These are phyloP conservation scores for Blumeria graminis DNA, from an alignment of 2,329 filamentous ascomycete genomes.

Conservation along the genomic window DNA sequence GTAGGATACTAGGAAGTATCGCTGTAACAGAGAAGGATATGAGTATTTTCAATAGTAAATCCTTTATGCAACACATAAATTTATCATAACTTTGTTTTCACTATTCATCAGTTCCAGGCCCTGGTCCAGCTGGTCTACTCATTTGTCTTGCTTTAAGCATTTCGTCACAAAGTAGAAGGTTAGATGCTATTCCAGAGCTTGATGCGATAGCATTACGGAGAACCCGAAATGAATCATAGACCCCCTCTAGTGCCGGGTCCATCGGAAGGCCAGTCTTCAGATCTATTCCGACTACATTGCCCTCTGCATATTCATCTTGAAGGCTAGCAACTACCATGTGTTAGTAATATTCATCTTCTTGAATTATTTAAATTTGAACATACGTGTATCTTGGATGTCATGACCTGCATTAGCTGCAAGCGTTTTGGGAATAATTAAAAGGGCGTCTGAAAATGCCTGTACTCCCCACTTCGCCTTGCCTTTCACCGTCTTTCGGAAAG, in stretches of 20 bases:
- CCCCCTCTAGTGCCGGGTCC: conserved; percentile 78
- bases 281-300: conserved; percentile 68
- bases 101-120: conserved; percentile 35
- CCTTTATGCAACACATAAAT: no score
- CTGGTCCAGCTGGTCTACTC: conserved; percentile 39
- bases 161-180: conserved; percentile 87
- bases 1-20: no score
- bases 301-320: conserved; percentile 66
- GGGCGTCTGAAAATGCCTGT: conserved; percentile 77
- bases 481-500: conserved; percentile 75
- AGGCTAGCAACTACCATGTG: conserved; percentile 44
- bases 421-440: conserved; percentile 92
- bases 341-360: conserved; percentile 6
- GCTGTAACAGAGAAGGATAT: no score
- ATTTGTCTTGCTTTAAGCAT: conserved; percentile 95
- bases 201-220: conserved; percentile 83
- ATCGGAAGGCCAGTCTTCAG: conserved; percentile 73
- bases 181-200: conserved; percentile 83
- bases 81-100: no score
- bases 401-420: conserved; percentile 88
- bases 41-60: no score
- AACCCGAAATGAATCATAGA: conserved; percentile 92
- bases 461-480: conserved; percentile 96
- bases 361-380: conserved; percentile 18
- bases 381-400: conserved; percentile 85